Percentiles rank a stretch among this genome's conserved stretches.
Evolutionary conservation across 345 rosid species (phyloP).

Genomic region (Firmiana major): DNA sequence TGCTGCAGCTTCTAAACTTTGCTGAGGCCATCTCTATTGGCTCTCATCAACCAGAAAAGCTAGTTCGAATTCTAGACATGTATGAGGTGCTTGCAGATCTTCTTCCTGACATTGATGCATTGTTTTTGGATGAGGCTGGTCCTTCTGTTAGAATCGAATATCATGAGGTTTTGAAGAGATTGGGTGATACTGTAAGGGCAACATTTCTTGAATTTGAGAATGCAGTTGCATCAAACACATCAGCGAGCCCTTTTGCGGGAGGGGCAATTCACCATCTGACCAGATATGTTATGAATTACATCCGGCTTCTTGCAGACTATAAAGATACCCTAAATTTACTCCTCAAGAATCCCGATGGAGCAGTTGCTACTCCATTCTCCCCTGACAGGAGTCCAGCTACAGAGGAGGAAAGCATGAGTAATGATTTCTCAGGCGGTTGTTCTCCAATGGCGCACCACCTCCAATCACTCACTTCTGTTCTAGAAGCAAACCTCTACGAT

Average conservation of each 20-base stretch:
- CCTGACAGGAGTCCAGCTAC: conserved; percentile 32
- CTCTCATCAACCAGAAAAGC: conserved; percentile 68
- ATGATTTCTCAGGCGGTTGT: conserved; percentile 21
- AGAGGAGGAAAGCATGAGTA: conserved; percentile 36
- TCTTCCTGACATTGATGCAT: conserved; percentile 53
- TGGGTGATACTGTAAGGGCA: conserved; percentile 56
- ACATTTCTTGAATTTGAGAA: conserved; percentile 70
- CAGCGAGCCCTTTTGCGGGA: conserved; percentile 54
- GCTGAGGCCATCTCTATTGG: conserved; percentile 84
- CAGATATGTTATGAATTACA: conserved; percentile 76
- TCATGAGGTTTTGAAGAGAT: conserved; percentile 54
- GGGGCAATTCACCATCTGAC: conserved; percentile 82
- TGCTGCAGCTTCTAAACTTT: conserved; percentile 75
- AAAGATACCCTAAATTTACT: conserved; percentile 58
- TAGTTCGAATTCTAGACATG: conserved; percentile 76
- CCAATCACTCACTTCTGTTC: conserved; percentile 50
- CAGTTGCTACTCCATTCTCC: conserved; percentile 27
- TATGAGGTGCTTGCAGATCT: conserved; percentile 69
- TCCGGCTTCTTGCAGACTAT: conserved; percentile 62
- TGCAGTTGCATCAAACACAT: conserved; percentile 57
- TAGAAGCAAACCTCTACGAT: conserved; percentile 63
- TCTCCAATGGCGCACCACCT: conserved; percentile 49
- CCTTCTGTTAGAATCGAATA: conserved; percentile 50
- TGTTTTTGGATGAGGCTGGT: conserved; percentile 49
- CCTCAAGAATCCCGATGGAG: conserved; percentile 44